A percentile compares a stretch with the other conserved stretches of the same genome.
Evolutionary conservation across 768 basidiomycete species (phyloP).

Genomic region (Zangia roseola): DNA sequence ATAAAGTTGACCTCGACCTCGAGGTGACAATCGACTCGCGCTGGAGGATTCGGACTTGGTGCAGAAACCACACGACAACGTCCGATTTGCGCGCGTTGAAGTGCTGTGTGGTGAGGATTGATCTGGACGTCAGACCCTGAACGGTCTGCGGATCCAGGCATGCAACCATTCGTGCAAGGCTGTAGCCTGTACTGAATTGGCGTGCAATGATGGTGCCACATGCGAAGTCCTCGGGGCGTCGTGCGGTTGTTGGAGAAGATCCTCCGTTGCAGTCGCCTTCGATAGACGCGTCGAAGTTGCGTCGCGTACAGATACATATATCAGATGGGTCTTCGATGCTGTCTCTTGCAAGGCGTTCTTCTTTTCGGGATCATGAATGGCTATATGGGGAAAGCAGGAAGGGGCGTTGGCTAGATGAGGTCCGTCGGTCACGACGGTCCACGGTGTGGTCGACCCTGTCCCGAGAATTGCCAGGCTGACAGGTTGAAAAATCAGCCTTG

Average conservation of each 20-base stretch:
- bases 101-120: background rate
- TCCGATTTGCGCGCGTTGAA: constrained; percentile 4
- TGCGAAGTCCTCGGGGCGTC: constrained; percentile 22
- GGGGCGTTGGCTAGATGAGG: background rate
- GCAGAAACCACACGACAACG: background rate
- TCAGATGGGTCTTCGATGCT: constrained; percentile 17
- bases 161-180: constrained; percentile 10
- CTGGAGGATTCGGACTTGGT: background rate
- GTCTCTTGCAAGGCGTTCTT: constrained; percentile 8
- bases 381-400: constrained; percentile 2
- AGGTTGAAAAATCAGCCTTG: constrained; percentile 1
- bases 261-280: constrained; percentile 17
- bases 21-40: constrained; percentile 2
- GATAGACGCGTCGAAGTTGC: constrained; percentile 13
- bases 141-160: constrained; percentile 12
- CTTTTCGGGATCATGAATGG: constrained; percentile 5
- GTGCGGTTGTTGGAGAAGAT: constrained; percentile 18
- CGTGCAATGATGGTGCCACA: background rate
- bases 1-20: constrained; percentile 1
- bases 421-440: background rate
- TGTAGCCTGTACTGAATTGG: constrained; percentile 5
- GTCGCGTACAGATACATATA: constrained; percentile 17
- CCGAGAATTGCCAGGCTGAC: background rate
- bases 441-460: constrained; percentile 1
- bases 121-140: constrained; percentile 21